Conservation (phyloP, 2,329 filamentous ascomycete genomes). For the Penicillium thymicola region DNA sequence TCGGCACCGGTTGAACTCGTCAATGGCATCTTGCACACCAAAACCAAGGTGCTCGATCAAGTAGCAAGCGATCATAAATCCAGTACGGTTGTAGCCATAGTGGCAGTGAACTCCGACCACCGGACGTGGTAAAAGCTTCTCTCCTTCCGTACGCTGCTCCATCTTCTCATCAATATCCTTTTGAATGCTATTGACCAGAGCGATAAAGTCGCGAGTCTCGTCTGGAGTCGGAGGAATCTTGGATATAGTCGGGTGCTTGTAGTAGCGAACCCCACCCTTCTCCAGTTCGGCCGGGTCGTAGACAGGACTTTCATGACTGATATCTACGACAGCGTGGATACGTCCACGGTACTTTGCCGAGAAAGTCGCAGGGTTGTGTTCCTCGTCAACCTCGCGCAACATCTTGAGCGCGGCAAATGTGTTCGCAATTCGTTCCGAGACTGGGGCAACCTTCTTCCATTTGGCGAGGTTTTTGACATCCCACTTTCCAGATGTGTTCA, state of each 20-base stretch:
- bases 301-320: conserved; percentile 84
- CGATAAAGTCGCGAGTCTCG: conserved; percentile 59
- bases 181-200: conserved; percentile 58
- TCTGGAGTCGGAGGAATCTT: conserved; percentile 75
- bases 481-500: conserved; percentile 91
- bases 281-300: conserved; percentile 76
- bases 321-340: conserved; percentile 79
- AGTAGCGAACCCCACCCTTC: conserved; percentile 64
- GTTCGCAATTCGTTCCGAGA: conserved; percentile 72
- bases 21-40: conserved; percentile 70
- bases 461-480: conserved; percentile 95
- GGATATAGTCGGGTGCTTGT: conserved; percentile 88
- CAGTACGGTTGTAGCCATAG: conserved; percentile 92
- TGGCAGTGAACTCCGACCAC: conserved; percentile 87
- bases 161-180: conserved; percentile 51
- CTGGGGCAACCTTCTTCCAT: conserved; percentile 76
- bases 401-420: conserved; percentile 92
- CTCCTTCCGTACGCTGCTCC: conserved; percentile 40
- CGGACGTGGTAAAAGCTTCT: conserved; percentile 34
- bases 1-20: conserved; percentile 68
- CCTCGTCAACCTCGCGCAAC: conserved; percentile 79
- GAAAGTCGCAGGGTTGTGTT: conserved; percentile 73
- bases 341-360: conserved; percentile 62
- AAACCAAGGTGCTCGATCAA: conserved; percentile 77
- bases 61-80: conserved; percentile 86